phyloP scores from a whole-genome alignment of 805 yeast genomes.

The Starmerella floricola region DNA sequence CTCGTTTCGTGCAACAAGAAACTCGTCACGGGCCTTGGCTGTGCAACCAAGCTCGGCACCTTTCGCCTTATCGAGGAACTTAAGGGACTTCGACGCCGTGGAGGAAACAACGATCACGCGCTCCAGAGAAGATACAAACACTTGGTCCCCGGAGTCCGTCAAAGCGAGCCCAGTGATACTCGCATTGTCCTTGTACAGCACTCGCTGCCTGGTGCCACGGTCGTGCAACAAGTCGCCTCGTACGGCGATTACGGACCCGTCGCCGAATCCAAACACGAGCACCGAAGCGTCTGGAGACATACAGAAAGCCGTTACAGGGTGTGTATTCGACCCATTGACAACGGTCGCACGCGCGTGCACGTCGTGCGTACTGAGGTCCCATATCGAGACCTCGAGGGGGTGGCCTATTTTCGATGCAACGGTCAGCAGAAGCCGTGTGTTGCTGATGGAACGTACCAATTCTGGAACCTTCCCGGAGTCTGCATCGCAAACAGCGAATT shows the following conservation, averaged over 20 bases:
- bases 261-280: slow-evolving; percentile 65
- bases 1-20: slow-evolving; percentile 56
- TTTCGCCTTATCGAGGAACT: slow-evolving; percentile 33
- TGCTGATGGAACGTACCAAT: slow-evolving; percentile 38
- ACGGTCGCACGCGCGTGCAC: slow-evolving; percentile 13
- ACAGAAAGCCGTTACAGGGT: slow-evolving; percentile 59
- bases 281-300: slow-evolving; percentile 46
- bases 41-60: slow-evolving; percentile 39
- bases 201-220: slow-evolving; percentile 77
- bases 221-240: slow-evolving; percentile 84
- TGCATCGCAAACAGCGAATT: slow-evolving; percentile 44
- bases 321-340: slow-evolving; percentile 61
- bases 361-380: slow-evolving; percentile 42
- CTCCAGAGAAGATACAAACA: slow-evolving; percentile 66
- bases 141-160: slow-evolving; percentile 27
- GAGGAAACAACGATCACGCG: slow-evolving; percentile 62
- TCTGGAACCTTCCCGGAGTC: slow-evolving; percentile 54
- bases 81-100: slow-evolving; percentile 38
- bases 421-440: slow-evolving; percentile 47
- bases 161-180: slow-evolving; percentile 73
- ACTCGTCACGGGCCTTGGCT: slow-evolving; percentile 32
- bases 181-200: slow-evolving; percentile 54
- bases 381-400: slow-evolving; percentile 56
- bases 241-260: slow-evolving; percentile 69
- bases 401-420: slow-evolving; percentile 59